phyloP scores from a whole-genome alignment of 805 yeast species.

The Danielia reshetovae region DNA sequence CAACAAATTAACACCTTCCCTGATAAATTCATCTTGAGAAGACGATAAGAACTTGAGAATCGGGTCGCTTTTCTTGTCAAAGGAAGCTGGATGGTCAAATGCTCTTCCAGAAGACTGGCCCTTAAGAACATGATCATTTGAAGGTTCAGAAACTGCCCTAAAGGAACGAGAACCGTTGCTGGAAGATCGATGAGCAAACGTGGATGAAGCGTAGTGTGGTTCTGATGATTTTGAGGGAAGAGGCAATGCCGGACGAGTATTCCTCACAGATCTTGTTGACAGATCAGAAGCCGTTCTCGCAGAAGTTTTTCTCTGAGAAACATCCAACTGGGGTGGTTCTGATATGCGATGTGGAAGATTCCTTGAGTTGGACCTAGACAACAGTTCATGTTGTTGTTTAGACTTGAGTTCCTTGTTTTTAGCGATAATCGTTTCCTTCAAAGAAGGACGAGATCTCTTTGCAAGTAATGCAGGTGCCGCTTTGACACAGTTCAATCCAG shows the following conservation, averaged over 20 bases:
- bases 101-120: neutral
- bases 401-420: conserved; percentile 36
- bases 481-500: conserved; percentile 14
- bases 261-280: neutral
- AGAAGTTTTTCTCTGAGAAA: neutral
- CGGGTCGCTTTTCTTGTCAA: conserved; percentile 29
- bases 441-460: conserved; percentile 39
- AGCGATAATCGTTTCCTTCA: conserved; percentile 45
- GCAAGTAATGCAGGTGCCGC: conserved; percentile 4
- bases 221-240: conserved; percentile 1
- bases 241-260: too few species aligned
- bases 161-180: neutral
- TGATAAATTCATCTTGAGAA: conserved; percentile 22
- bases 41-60: conserved; percentile 35
- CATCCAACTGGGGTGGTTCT: neutral
- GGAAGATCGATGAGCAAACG: conserved; percentile 9
- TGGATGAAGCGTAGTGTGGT: conserved; percentile 14
- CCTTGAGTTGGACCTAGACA: conserved; percentile 15
- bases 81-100: conserved; percentile 3
- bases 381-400: conserved; percentile 18
- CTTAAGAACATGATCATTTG: neutral
- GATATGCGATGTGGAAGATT: neutral
- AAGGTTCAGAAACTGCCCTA: neutral
- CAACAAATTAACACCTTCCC: conserved; percentile 35
- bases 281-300: neutral